Base-by-base conservation (phyloP, 352 stramenopile genomes). In the Phytophthora cactorum region DNA sequence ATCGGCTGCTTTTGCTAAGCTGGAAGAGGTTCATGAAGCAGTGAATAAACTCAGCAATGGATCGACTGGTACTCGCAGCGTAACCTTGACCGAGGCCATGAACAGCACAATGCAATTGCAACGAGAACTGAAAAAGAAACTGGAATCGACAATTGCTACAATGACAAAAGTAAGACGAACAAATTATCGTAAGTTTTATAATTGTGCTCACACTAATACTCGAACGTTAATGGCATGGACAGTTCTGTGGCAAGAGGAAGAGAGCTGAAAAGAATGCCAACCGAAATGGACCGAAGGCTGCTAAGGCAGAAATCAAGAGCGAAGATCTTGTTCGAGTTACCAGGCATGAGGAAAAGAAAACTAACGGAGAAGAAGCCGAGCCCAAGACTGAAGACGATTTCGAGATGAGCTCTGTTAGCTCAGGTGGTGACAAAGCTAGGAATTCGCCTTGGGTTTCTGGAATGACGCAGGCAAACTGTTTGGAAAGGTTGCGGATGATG, bases 11-110 rank as follows among this genome's bases (percentile, higher is more conserved):
- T 61, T 70, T 14, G 43, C 39, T 8, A 66, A 66, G 27, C 29
- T 71, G n/a, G 34, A 66, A 41, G 63, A 67, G 14, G 43, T 71
- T 8, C n/a, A 36, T 15, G 34, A 53, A 14, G 63, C 57, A 7
- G 51, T 72, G 8, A n/a, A 7, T 28, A 60, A 60, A 36, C 17
- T 70, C 29, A 8, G 55, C 9, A 15, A 41, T 4, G 10, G 4
- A 28, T 59, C 54, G 11, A 58, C 17, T 43, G 31, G 31, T 15
- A 32, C 6, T 10, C 52, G 52, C n/a, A 63, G 45, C 43, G 14
- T 31, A 7, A 69, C 44, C 17, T 47, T 69, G 8, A 25, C 46
- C 22, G 11, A 45, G 8, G 17, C 7, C 1, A 47, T 66, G 5
- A n/a, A 66, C 39, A 27, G 6, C 1, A 52, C 50, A 25, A 10